Conservation (phyloP, 331 rosid genomes). For the Quercus tomentella region DNA sequence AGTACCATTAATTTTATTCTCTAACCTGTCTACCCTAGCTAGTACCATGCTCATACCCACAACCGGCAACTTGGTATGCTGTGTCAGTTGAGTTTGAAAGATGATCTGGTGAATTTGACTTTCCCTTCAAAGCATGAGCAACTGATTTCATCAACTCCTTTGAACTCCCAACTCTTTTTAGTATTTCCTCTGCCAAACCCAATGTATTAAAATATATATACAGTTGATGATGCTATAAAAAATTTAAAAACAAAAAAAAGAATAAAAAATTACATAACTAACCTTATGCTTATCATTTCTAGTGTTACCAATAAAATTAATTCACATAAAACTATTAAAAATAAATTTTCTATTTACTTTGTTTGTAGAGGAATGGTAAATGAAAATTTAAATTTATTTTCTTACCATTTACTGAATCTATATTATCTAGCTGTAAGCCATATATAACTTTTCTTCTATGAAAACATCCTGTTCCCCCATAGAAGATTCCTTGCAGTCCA, state of each 20-base stretch:
- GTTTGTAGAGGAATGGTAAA: too few relatives aligned
- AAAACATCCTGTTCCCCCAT: slow-evolving; percentile 57
- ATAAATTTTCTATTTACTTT: too few relatives aligned
- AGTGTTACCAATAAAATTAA: too few relatives aligned
- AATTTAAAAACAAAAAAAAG: too few relatives aligned
- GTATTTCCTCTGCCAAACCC: slow-evolving; percentile 25
- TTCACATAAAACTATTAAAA: too few relatives aligned
- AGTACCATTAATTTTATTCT: too few relatives aligned
- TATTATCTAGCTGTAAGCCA: slow-evolving; percentile 35
- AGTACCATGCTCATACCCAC: slow-evolving; percentile 49
- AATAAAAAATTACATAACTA: too few relatives aligned
- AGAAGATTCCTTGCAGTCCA: slow-evolving; percentile 58
- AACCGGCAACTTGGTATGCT: slow-evolving; percentile 41
- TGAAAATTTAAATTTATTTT: background rate
- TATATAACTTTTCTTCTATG: slow-evolving; percentile 64
- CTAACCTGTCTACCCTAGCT: slow-evolving; percentile 64
- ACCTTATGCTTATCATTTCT: too few relatives aligned
- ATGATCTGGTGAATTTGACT: background rate
- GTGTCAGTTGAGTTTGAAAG: slow-evolving; percentile 13
- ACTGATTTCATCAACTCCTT: slow-evolving; percentile 40
- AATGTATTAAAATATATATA: too few relatives aligned
- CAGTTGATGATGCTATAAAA: too few relatives aligned
- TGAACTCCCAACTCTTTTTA: slow-evolving; percentile 49
- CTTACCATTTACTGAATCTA: background rate
- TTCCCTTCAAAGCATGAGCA: slow-evolving; percentile 33